Base-by-base conservation (phyloP, 345 rosid genomes). In the Gossypium bickii region DNA sequence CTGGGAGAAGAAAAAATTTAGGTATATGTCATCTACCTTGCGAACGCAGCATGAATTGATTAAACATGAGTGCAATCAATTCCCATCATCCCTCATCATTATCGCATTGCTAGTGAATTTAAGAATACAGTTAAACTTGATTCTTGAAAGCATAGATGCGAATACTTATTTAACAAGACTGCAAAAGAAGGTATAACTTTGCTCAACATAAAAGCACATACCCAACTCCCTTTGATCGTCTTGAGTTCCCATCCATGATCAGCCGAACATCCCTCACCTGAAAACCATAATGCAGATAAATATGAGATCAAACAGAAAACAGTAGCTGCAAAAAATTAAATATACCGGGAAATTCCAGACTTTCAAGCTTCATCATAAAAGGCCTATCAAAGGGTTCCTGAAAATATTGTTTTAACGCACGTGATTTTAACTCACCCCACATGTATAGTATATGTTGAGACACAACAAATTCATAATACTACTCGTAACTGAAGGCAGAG, bases 151-250 rank as follows among this genome's bases (percentile, higher is more conserved):
- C 85, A 87, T 80, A 85, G 85, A 77, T 75, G 84, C 89, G 80
- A 78, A 77, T 80, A 80, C 80, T 76, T 84, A 74, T 76, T 85
- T 78, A 79, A 82, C 74, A 79, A 74, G 83, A 80, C 67, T 80
- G 74, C 79, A 59, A 79, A 83, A 79, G 69, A 74, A 74, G 78
- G 62, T 52, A 11, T 66, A 57, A 70, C 76, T 73, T 34, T 52
- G 5, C 9, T 66, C 43, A 66, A 60, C 47, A 62, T 71, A 68
- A 68, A 81, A 24, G 66, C 51, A 83, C 94, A 82, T 92, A 92
- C 98, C 98, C 98, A 85, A 94, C 98, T 82, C 98, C 98, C 81
- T 89, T 94, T 47, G 98, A 94, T 67, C 97, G 81, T 77, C 98
- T 87, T 67, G 98, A 94, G 78, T 92, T 94, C 81, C 97, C 86